These are phyloP conservation scores for Tarenaya hassleriana DNA, from an alignment of 345 rosid species.

Conservation along the genomic window DNA sequence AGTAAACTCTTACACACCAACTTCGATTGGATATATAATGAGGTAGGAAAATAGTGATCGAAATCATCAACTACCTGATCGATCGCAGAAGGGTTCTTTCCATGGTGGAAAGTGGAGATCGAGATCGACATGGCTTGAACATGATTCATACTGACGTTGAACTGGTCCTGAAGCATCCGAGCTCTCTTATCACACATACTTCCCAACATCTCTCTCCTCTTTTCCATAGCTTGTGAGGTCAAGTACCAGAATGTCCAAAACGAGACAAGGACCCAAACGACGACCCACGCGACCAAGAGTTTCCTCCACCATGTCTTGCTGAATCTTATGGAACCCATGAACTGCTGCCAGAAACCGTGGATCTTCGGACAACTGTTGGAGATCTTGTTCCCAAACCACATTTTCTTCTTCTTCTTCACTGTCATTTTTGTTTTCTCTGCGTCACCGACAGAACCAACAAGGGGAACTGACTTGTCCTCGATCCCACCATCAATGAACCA, in stretches of 20 bases:
- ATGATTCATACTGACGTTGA: conserved; percentile 98
- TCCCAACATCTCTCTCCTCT: conserved; percentile 65
- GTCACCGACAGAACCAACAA: conserved; percentile 48
- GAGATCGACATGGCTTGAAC: conserved; percentile 93
- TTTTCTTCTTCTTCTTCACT: conserved; percentile 39
- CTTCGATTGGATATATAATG: not conserved
- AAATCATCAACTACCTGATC: conserved; percentile 55
- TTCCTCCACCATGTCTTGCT: conserved; percentile 57
- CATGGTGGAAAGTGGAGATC: conserved; percentile 93
- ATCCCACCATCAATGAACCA: conserved; percentile 54
- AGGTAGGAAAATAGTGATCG: not conserved
- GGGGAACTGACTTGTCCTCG: conserved; percentile 40
- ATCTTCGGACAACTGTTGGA: conserved; percentile 38
- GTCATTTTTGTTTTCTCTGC: conserved; percentile 23
- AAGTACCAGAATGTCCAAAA: conserved; percentile 51
- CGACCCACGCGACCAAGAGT: conserved; percentile 52
- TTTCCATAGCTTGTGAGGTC: conserved; percentile 70
- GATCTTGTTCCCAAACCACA: conserved; percentile 54
- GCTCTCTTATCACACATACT: conserved; percentile 98
- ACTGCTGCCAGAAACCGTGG: conserved; percentile 49
- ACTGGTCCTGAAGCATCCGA: conserved; percentile 96
- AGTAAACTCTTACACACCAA: too few relatives aligned
- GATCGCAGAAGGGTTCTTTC: conserved; percentile 80
- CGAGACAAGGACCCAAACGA: conserved; percentile 44
- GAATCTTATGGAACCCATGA: conserved; percentile 50